Evolutionary conservation across 768 basidiomycete species (phyloP).

Genomic region (Podaxis sp.): DNA sequence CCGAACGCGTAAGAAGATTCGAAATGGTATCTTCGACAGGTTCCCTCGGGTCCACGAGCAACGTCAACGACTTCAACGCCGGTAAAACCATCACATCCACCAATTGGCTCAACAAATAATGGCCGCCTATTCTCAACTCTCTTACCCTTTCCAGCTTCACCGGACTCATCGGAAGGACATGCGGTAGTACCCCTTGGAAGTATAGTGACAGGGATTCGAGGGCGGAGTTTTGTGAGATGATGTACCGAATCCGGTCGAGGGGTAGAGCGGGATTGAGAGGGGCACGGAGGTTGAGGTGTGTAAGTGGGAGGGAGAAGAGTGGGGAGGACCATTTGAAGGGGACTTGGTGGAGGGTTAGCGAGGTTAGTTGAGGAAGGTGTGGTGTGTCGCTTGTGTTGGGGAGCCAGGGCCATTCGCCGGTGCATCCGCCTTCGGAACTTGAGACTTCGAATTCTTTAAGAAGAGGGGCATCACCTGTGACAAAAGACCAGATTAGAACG

Average conservation of each 20-base stretch:
- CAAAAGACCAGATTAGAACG: slow-evolving; percentile 15
- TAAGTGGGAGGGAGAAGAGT: slow-evolving; percentile 57
- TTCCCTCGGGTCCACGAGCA: slow-evolving; percentile 77
- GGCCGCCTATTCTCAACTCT: slow-evolving; percentile 62
- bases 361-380: slow-evolving; percentile 48
- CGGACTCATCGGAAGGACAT: slow-evolving; percentile 60
- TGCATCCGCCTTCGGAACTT: slow-evolving; percentile 61
- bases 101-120: slow-evolving; percentile 61
- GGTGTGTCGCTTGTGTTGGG: slow-evolving; percentile 44
- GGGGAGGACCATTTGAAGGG: slow-evolving; percentile 81
- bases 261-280: slow-evolving; percentile 64
- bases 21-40: slow-evolving; percentile 72
- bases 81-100: slow-evolving; percentile 64
- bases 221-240: slow-evolving; percentile 56
- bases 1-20: slow-evolving; percentile 58
- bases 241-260: slow-evolving; percentile 67
- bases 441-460: slow-evolving; percentile 79
- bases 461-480: slow-evolving; percentile 67
- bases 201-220: slow-evolving; percentile 61
- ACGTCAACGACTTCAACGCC: slow-evolving; percentile 51
- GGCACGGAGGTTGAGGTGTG: slow-evolving; percentile 60
- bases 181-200: slow-evolving; percentile 57
- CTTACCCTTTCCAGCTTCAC: slow-evolving; percentile 56
- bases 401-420: slow-evolving; percentile 75
- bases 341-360: slow-evolving; percentile 66